Base-by-base conservation (phyloP, 1,139 yeast species). In the Hansenula sp. region DNA sequence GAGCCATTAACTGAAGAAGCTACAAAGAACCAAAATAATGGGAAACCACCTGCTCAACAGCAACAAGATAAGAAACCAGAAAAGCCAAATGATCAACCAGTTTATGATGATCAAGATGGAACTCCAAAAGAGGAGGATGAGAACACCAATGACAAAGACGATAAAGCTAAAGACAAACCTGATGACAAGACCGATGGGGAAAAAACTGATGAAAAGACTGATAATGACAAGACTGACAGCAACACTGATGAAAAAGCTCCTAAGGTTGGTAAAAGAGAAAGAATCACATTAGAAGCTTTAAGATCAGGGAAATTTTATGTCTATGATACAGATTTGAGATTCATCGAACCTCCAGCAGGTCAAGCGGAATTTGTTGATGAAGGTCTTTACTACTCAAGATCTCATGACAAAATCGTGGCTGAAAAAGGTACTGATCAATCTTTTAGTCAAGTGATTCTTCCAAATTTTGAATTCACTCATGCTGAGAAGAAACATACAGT, bases 401-500 rank as follows among this genome's bases (percentile, higher is more conserved):
- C 50, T 8, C 35, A 41, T 3, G 39, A 40, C 5, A 40, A 42
- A 4, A 53, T 62, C 29, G 48, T 53, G 3, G 69, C 62, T 1
- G 55, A 53, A 29, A 66, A 64, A 21, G 45, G 51, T 7, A 17
- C 43, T 9, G 68, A 71, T 34, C 64, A 69, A 40, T 72, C 74
- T 50, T 62, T 45, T 38, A 29, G 37, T 2, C 43, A 49, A 18
- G 47, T 46, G n/a, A 36, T 66, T 9, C 82, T 85, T 79, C 54
- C 57, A 1, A 26, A 40, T 7, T 44, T 50, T n/a, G 38, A 34
- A 2, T 63, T 68, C 32, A 36, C 24, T 0, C 58, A 53, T 40
- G 44, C 58, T 2, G 61, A 45, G 2, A 34, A 37, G 3, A 47
- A 43, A 3, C 56, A 56, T 44, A 31, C 29, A 0, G 55, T 63